Evolutionary conservation across 2,329 filamentous ascomycete species (phyloP).

Genomic region (Coniochaeta hoffmannii): DNA sequence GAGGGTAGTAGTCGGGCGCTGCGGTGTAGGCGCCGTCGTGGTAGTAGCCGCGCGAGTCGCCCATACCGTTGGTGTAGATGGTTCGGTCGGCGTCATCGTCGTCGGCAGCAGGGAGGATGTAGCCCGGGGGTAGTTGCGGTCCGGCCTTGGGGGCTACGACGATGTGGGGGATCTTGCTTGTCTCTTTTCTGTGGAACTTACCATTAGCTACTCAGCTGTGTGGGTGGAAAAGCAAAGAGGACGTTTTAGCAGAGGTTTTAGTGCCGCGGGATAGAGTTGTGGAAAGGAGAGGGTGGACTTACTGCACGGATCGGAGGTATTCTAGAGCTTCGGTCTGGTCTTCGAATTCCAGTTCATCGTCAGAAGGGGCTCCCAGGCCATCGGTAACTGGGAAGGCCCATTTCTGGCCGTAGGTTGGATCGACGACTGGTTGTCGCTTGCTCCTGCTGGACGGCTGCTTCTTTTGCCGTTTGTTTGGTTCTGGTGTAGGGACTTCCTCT

Average conservation of each 20-base stretch:
- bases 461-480: not conserved
- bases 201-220: constrained; percentile 29
- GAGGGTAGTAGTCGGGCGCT: constrained; percentile 32
- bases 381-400: constrained; percentile 62
- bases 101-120: constrained; percentile 22
- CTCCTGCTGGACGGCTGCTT: not conserved
- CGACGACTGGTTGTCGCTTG: constrained; percentile 32
- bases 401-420: constrained; percentile 64
- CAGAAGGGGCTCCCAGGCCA: constrained; percentile 33
- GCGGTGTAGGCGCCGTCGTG: constrained; percentile 74
- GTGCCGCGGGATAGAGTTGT: not conserved
- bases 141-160: constrained; percentile 55
- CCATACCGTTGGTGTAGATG: constrained; percentile 40
- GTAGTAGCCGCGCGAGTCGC: constrained; percentile 59
- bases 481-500: not conserved
- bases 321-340: constrained; percentile 60
- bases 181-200: constrained; percentile 61
- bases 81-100: constrained; percentile 25
- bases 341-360: constrained; percentile 59
- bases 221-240: constrained; percentile 6
- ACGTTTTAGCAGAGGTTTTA: constrained; percentile 21
- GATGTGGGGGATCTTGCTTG: constrained; percentile 63
- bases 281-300: constrained; percentile 23
- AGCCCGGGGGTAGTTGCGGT: constrained; percentile 37
- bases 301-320: constrained; percentile 67